Conservation (phyloP, 805 yeast species). For the Kluyveromyces siamensis region DNA sequence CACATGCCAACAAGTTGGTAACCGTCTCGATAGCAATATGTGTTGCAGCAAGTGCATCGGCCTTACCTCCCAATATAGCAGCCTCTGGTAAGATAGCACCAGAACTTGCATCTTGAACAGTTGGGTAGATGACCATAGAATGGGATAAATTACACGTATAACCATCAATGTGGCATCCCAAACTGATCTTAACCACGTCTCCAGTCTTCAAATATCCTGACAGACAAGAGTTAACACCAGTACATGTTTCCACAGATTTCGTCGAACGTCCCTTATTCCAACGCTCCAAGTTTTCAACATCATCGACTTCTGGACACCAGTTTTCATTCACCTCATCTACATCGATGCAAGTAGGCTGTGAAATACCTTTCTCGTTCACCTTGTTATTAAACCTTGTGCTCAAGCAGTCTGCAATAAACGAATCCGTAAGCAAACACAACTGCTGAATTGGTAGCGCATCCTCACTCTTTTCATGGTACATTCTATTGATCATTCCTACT, state of each 20-base stretch:
- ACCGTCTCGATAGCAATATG: conserved; percentile 85
- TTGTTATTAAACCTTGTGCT: conserved; percentile 49
- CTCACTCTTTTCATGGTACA: conserved; percentile 44
- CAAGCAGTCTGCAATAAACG: conserved; percentile 54
- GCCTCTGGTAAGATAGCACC: conserved; percentile 46
- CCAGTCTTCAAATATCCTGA: conserved; percentile 42
- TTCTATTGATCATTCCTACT: conserved; percentile 56
- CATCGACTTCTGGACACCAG: conserved; percentile 80
- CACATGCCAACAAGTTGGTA: conserved; percentile 62
- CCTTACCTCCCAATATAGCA: conserved; percentile 75
- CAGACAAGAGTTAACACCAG: conserved; percentile 18
- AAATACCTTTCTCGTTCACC: conserved; percentile 83
- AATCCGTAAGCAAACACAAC: conserved; percentile 75
- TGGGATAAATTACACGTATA: conserved; percentile 84
- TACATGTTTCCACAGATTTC: conserved; percentile 11
- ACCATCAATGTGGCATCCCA: conserved; percentile 94
- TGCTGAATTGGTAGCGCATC: conserved; percentile 49
- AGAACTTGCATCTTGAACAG: conserved; percentile 35
- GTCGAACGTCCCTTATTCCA: conserved; percentile 15
- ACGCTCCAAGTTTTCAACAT: conserved; percentile 31
- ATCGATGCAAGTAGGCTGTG: conserved; percentile 85
- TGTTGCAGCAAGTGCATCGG: conserved; percentile 85
- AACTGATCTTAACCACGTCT: conserved; percentile 73
- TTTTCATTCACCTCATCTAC: conserved; percentile 71
- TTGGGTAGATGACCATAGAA: conserved; percentile 76